Conservation (phyloP, 2,329 filamentous ascomycete species). For the Incumbomyces lentus region DNA sequence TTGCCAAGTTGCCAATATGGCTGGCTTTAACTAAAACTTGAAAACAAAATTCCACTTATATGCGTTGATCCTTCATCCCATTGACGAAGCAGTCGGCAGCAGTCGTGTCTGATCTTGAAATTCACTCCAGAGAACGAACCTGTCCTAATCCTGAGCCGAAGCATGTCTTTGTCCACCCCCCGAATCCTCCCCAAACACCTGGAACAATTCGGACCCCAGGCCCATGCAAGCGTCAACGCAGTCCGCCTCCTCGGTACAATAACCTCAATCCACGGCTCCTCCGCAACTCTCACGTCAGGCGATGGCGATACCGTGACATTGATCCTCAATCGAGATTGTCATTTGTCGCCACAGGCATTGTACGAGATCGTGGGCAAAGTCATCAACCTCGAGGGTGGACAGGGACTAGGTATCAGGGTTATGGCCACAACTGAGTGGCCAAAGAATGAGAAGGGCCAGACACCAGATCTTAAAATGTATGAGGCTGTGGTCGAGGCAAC, state of each 20-base stretch:
- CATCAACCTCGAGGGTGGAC: conserved; percentile 30
- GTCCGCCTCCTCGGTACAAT: conserved; percentile 84
- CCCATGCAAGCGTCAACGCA: conserved; percentile 40
- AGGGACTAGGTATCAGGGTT: conserved; percentile 33
- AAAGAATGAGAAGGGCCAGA: conserved; percentile 14
- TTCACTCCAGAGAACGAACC: no score
- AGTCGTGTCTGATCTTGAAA: no score
- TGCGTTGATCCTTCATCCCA: no score
- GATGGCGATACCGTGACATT: conserved; percentile 60
- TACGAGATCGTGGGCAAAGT: conserved; percentile 40
- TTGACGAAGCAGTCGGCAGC: no score
- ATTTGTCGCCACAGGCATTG: conserved; percentile 34
- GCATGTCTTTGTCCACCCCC: conserved; percentile 65
- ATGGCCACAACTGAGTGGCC: conserved; percentile 33
- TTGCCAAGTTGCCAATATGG: no score
- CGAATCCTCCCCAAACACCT: conserved; percentile 76
- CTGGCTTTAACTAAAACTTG: no score
- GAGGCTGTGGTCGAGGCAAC: conserved; percentile 76
- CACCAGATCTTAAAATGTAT: conserved; percentile 61
- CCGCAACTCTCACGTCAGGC: conserved; percentile 67
- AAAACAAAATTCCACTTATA: no score
- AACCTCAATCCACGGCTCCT: conserved; percentile 67
- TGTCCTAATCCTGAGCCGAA: not conserved
- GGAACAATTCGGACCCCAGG: conserved; percentile 56
- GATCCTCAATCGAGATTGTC: conserved; percentile 52